Evolutionary conservation across 371 early-diverging fungal genomes (phyloP).

Genomic region (Quaeritorhiza haematococci): DNA sequence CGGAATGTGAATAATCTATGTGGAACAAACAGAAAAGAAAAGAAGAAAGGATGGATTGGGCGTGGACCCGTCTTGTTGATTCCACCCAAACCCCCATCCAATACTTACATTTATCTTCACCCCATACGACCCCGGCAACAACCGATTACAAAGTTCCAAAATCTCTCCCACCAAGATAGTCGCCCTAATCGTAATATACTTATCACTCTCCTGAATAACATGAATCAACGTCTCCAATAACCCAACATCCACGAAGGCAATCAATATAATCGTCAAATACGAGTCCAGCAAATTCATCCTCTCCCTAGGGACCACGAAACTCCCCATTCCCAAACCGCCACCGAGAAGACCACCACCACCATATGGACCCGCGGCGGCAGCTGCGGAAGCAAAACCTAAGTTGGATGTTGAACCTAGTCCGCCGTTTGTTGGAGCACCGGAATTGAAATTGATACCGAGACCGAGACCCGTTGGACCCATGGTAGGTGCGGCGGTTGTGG

Average conservation of each 20-base stretch:
- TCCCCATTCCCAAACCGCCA: background rate
- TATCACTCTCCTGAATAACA: slow-evolving; percentile 44
- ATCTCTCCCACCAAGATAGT: slow-evolving; percentile 72
- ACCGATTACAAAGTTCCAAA: slow-evolving; percentile 62
- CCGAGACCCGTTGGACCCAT: too few relatives aligned
- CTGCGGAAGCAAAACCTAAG: too few relatives aligned
- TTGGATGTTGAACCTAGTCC: too few relatives aligned
- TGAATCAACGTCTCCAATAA: slow-evolving; percentile 48
- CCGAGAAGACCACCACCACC: too few relatives aligned
- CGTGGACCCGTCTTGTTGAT: too few relatives aligned
- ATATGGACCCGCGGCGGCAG: too few relatives aligned
- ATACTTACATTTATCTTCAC: slow-evolving; percentile 49
- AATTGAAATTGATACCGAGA: too few relatives aligned
- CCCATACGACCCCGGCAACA: slow-evolving; percentile 58
- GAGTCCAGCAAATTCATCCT: slow-evolving; percentile 63
- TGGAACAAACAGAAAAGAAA: too few relatives aligned
- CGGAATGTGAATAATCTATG: slow-evolving; percentile 18
- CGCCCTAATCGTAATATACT: slow-evolving; percentile 45
- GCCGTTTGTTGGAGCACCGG: too few relatives aligned
- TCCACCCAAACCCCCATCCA: background rate
- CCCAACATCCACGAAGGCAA: slow-evolving; percentile 75
- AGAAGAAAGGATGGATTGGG: too few relatives aligned
- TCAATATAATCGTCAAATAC: slow-evolving; percentile 62
- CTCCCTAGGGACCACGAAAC: slow-evolving; percentile 22
- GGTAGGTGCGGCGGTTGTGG: too few relatives aligned